phyloP scores from a whole-genome alignment of 371 early-diverging fungal species.

The Basidiobolus meristosporus region DNA sequence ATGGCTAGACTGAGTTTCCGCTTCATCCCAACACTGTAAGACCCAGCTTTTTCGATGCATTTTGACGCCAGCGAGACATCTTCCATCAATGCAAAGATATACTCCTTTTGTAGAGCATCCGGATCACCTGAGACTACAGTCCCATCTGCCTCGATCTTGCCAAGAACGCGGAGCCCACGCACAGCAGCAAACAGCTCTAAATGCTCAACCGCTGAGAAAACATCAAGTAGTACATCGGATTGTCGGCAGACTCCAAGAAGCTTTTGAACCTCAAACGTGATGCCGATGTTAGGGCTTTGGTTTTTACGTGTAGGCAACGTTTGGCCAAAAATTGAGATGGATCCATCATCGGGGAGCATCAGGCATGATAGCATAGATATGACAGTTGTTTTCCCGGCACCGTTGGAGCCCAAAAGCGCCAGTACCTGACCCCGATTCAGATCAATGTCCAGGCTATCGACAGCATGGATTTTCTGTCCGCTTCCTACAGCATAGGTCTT shows the following conservation, averaged over 20 bases:
- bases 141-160: background rate
- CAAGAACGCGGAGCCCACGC: slow-evolving; percentile 23
- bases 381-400: slow-evolving; percentile 37
- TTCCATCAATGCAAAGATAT: slow-evolving; percentile 23
- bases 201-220: slow-evolving; percentile 35
- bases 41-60: slow-evolving; percentile 20
- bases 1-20: slow-evolving; percentile 45
- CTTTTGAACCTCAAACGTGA: slow-evolving; percentile 9
- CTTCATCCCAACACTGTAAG: slow-evolving; percentile 50
- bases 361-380: slow-evolving; percentile 28
- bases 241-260: slow-evolving; percentile 17
- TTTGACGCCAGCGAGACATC: slow-evolving; percentile 22
- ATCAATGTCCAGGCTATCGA: slow-evolving; percentile 9
- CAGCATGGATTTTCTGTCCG: no score
- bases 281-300: slow-evolving; percentile 8
- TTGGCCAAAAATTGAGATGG: slow-evolving; percentile 10
- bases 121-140: slow-evolving; percentile 2
- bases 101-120: slow-evolving; percentile 7
- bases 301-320: slow-evolving; percentile 7
- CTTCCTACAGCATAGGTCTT: no score
- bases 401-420: slow-evolving; percentile 15
- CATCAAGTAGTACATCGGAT: slow-evolving; percentile 34
- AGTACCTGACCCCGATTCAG: slow-evolving; percentile 12
- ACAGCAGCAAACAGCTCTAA: slow-evolving; percentile 31
- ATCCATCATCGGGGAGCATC: slow-evolving; percentile 8